phyloP scores from a whole-genome alignment of 352 stramenopile species.

The Elongisporangium anandrum region DNA sequence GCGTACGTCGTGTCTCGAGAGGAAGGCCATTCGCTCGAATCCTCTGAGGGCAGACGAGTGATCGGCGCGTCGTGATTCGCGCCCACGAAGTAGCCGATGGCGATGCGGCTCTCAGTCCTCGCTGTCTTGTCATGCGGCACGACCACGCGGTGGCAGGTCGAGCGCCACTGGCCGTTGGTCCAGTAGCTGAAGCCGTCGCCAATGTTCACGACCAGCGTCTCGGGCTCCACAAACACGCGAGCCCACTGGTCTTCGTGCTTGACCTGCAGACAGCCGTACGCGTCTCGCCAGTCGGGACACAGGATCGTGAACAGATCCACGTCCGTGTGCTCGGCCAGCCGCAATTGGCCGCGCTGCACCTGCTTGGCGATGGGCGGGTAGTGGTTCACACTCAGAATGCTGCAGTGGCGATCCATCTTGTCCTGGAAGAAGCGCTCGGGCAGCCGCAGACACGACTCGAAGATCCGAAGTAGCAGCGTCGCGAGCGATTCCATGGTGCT shows the following conservation, averaged over 20 bases:
- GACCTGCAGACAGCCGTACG: conserved; percentile 9
- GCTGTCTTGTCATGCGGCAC: conserved; percentile 4
- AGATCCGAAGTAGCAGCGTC: conserved; percentile 9
- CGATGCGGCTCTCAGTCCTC: conserved; percentile 4
- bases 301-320: conserved; percentile 19
- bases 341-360: conserved; percentile 9
- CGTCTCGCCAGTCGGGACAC: conserved; percentile 12
- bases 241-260: conserved; percentile 5
- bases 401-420: conserved; percentile 12
- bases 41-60: conserved; percentile 2
- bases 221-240: conserved; percentile 8
- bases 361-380: conserved; percentile 13
- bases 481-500: conserved; percentile 8
- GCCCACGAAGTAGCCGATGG: conserved; percentile 17
- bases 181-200: conserved; percentile 16
- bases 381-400: conserved; percentile 21
- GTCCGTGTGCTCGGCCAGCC: conserved; percentile 17
- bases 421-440: conserved; percentile 9
- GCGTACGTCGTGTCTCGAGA: conserved; percentile 8
- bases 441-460: conserved; percentile 11
- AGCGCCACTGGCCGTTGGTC: conserved; percentile 14
- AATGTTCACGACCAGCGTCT: conserved; percentile 15
- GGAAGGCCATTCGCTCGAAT: background rate
- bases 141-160: conserved; percentile 14
- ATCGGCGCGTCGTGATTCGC: conserved; percentile 15